Evolutionary conservation across 768 basidiomycete genomes (phyloP), one percentile per base, ranked within the genome.

Genomic region (Imleria badia): DNA sequence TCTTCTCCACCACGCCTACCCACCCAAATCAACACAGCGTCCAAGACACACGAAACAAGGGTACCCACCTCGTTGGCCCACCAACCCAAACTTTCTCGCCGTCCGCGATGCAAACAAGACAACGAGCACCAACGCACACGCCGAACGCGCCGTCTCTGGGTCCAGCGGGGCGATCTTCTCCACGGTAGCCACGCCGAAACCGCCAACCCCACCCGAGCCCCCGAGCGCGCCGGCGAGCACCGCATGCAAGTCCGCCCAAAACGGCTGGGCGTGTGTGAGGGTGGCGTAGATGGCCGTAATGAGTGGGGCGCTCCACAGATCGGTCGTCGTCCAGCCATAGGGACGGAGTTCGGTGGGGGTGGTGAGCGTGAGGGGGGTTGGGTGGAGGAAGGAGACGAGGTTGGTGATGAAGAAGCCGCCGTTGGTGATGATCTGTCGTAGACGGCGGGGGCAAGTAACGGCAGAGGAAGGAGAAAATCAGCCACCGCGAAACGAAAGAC

Each of bases 241-340:
- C 6, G 66, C 56, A 59, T 87, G 84, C 38, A 78, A 50, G 29
- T 86, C 82, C 1, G 79, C 81, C 86, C 86, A 94, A 69, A 89
- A 88, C 1, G 92, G 89, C 66, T 95, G 92, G 3, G 89, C 86
- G 58, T 94, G 91, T 10, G 92, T 94, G 48, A 94, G 78, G 53
- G 85, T 80, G 49, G 93, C 85, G 66, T 91, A 94, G 11, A 94
- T 66, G 1, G 77, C 88, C 12, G 91, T 92, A 61, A 86, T 73
- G 60, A 86, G 72, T 8, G 91, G 86, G 10, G 94, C 91, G 69
- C 83, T 83, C 93, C 94, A 96, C 30, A 94, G 69, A 66, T 96
- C 94, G 0, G 83, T 80, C 22, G 85, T 83, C 40, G 85, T 87
- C 94, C 94, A 96, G 13, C 94, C 94, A 53, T 87, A 87, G 0